Base-by-base conservation (phyloP, 2,329 filamentous ascomycete genomes). In the Beauveria asiatica region DNA sequence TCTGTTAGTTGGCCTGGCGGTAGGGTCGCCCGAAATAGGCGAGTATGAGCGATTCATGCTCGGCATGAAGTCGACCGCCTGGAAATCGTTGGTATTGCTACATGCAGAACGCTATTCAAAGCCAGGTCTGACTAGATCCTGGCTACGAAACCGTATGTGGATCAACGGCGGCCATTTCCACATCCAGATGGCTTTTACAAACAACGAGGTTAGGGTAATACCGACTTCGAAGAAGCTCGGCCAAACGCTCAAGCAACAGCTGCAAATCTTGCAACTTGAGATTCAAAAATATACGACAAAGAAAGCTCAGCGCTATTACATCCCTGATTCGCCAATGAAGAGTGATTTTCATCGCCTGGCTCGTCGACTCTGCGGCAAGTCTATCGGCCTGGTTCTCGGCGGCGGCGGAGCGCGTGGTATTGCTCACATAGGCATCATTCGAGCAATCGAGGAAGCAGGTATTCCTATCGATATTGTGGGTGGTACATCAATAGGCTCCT, bases 101-200 rank as follows among this genome's bases (percentile, higher is more conserved):
- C 95, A 99, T 70, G 79, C 89, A 0, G 94, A 99, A 67, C 83
- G 92, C 54, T 97, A 92, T 72, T 96, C 90, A 48, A 81, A 83
- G 0, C 87, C 92, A 5, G 94, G 94, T 0, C 73, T 96, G 41
- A 97, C 94, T 0, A 81, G 94, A 56, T 85, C 88, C 37, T 99
- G 94, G 94, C 76, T 99, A 16, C 85, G 87, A 63, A 97, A 96
- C 68, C 87, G 94, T 1, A 86, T 96, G 63, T 99, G 94, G 94
- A 94, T 99, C 73, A 99, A 97, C 65, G 94, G 94, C 17, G 93
- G 93, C 5, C 95, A 99, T 71, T 94, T 96, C 69, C 94, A 99
- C 67, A 89, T 99, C 13, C 94, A 99, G 68, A 97, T 99, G 94
- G 82, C 89, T 0, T 93, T 94, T 72, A 84, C 88, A 44, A 81